Evolutionary conservation across 345 rosid genomes (phyloP), one percentile per base, ranked within the genome.

Genomic region (Salix dunnii): DNA sequence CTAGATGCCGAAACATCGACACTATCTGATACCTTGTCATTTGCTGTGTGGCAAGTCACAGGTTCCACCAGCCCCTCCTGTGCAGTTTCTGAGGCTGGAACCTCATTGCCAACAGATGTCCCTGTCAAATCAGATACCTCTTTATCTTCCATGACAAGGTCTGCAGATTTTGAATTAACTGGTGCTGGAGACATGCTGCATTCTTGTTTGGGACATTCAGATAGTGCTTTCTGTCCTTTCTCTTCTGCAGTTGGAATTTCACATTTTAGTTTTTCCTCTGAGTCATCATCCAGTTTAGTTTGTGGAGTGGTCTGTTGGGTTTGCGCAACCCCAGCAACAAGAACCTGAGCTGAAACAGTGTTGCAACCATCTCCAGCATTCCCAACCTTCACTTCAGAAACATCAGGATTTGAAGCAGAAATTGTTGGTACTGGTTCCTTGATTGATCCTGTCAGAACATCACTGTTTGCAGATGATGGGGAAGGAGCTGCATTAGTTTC

Each of bases 11-110:
- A 81, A 38, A 68, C 75, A 75, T 80, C 85, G 30, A 55, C n/a
- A 60, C 51, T 48, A 66, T 79, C 86, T 68, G 74, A 20, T 53
- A 51, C 25, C 65, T 48, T 73, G 64, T 68, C 82, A 75, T 78
- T 66, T 73, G 74, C 89, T 4, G 58, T 28, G 46, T 46, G 67
- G 74, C 55, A 67, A 58, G 68, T 78, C 63, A 72, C 49, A 53
- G 79, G 79, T 73, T 87, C 86, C 68, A 71, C 75, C 72, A 65
- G 67, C 76, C 73, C 81, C 76, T 76, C 80, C 61, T 78, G 82
- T 38, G 73, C 76, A 65, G 81, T 71, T 74, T 72, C 88, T 30
- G 68, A 33, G 62, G 51, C 63, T 60, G 77, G 71, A 74, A 81
- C 76, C 73, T 82, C 86, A 79, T 76, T 68, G 68, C 72, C 42